Evolutionary conservation across 805 yeast species (phyloP), one percentile per base, ranked within the genome.

Genomic region (Trichomonascus vanleenenianus): DNA sequence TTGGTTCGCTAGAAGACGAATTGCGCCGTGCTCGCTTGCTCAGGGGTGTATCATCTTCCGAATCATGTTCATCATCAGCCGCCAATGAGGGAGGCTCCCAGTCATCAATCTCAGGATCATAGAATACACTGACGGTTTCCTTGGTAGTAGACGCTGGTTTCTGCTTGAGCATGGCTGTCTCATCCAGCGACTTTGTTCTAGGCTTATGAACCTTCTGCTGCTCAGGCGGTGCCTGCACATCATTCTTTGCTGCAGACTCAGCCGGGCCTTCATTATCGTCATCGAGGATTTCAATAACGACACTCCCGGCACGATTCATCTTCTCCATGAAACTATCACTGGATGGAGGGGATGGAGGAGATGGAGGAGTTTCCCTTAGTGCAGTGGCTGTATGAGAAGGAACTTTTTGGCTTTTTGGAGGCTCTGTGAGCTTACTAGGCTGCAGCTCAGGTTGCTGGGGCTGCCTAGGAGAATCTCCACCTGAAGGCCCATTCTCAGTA

Each of bases 51-150:
- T 34, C 37, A 14, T 34, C 37, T 4, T 34, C 37, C 4, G 37
- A 34, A 10, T 31, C 15, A 12, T 34, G 9, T n/a, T 9, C 19
- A 34, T 34, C 37, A 34, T 34, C 16, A 15, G 7, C 19, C 10
- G 19, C 37, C 14, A 15, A 15, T 14, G 14, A 15, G 14, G 37
- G 20, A 11, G 45, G 45, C 5, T 30, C 31, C 45, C 45, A 43
- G 35, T 37, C 30, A 33, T 43, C 45, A 11, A 43, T 25, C 14
- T 43, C 45, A 2, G 36, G 41, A 19, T 43, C 45, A 10, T 30
- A 34, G 30, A 15, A 43, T 12, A 22, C 36, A 33, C 16, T 34
- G 9, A 14, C 37, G 3, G 14, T 18, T 3, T 18, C 11, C 11
- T 34, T 14, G 8, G 35, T 12, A 8, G 35, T 16, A 32, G 11